Evolutionary conservation across 2,329 filamentous ascomycete species (phyloP), one percentile per base, ranked within the genome.

Genomic region (Cordyceps pruinosa): DNA sequence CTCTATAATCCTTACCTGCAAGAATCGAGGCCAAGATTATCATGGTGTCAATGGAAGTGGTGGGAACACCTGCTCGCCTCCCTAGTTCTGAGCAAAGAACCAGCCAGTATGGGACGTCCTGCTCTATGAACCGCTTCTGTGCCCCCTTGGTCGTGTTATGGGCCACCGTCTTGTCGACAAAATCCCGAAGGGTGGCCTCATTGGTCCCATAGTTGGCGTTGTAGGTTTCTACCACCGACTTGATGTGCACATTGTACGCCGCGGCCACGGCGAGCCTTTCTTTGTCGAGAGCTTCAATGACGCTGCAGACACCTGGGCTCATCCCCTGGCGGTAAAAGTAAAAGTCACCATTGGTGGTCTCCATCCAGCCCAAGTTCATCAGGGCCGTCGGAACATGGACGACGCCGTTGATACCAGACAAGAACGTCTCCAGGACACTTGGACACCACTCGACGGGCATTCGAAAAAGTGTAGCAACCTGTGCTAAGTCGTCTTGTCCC

Each of bases 291-390:
- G 56, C 56, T n/a, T 61, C 54, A 34, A 59, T 59, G 45, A 59
- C 45, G 47, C 41, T 55, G 41, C 59, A 59, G 12, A 61, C 58
- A 9, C 58, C 56, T 3, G 50, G 21, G 41, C 60, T 57, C 60
- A 61, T 61, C 2, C 60, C 60, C 37, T 61, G 58, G 9, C 58
- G 54, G 55, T 61, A 61, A 28, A 60, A 60, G 55, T 52, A 60
- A 21, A 61, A 61, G 55, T 60, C 58, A 9, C 60, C 58, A 41
- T 56, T 46, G 21, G 59, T 61, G 2, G 58, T 58, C 39, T 61
- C 59, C 17, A 58, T 58, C 59, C 59, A 61, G 21, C 59, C 58
- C 15, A 61, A 41, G 35, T 60, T 61, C 54, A 61, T 49, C 19
- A 61, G 44, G 2, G 58, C 48, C 1, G 60, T 60, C 5, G 60